These are phyloP conservation scores for Avena sativa DNA, from an alignment of 176 grass and related monocot species.

Conservation along the genomic window DNA sequence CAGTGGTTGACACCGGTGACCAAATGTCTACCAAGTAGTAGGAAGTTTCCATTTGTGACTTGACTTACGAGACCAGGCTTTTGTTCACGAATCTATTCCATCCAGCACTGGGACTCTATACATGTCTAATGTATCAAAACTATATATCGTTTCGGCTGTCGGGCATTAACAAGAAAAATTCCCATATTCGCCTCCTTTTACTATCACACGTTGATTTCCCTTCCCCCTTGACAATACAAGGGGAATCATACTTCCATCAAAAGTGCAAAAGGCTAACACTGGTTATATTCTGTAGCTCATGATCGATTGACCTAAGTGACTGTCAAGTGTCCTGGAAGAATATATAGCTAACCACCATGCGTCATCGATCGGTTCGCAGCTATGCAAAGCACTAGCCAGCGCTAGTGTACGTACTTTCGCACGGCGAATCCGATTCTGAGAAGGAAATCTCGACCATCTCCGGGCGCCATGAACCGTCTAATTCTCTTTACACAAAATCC, in stretches of 20 bases:
- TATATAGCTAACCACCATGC: not conserved
- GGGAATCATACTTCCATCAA: conserved; percentile 16
- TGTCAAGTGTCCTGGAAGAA: not conserved
- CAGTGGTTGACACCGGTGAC: not conserved
- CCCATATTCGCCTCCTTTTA: conserved; percentile 8
- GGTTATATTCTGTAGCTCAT: not conserved
- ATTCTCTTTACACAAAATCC: too few relatives aligned
- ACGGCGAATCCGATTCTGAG: conserved; percentile 49
- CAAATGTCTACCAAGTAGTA: not conserved
- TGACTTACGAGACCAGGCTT: not conserved
- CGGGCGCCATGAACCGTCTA: not conserved
- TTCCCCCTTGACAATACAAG: conserved; percentile 17
- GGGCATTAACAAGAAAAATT: conserved; percentile 49
- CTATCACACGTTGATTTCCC: not conserved
- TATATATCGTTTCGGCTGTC: conserved; percentile 18
- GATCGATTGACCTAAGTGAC: conserved; percentile 19
- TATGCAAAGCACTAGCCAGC: conserved; percentile 1
- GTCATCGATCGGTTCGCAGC: not conserved
- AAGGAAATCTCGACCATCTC: not conserved
- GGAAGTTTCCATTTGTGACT: conserved; percentile 33
- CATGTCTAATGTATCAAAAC: not conserved
- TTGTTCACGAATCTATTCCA: conserved; percentile 32
- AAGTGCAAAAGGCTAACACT: not conserved
- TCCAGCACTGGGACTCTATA: not conserved
- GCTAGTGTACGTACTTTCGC: not conserved